These are phyloP conservation scores for Rhizopogon vulgaris DNA, from an alignment of 768 basidiomycete genomes.

Conservation along the genomic window DNA sequence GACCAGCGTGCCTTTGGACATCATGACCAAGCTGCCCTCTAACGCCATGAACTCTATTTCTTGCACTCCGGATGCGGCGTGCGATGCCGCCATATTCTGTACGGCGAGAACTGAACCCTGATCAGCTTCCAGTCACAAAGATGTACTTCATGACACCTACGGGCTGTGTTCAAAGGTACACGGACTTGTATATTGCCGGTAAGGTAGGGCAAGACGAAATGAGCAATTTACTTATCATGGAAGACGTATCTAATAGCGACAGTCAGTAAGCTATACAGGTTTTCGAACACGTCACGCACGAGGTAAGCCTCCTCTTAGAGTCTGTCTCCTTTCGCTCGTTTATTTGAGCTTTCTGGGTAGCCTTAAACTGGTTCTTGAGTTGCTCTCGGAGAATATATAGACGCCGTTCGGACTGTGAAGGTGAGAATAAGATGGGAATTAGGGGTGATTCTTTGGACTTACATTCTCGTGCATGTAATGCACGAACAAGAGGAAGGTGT, in stretches of 20 bases:
- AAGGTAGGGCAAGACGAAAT: constrained; percentile 9
- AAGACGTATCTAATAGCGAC: constrained; percentile 53
- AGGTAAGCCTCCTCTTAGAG: constrained; percentile 75
- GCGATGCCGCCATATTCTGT: constrained; percentile 85
- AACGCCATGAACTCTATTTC: constrained; percentile 87
- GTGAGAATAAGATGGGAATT: constrained; percentile 2
- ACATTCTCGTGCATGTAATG: constrained; percentile 62
- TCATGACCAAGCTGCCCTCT: constrained; percentile 77
- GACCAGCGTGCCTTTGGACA: constrained; percentile 62
- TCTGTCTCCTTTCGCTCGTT: constrained; percentile 72
- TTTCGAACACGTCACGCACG: constrained; percentile 44
- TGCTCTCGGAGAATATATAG: constrained; percentile 67
- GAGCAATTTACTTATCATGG: constrained; percentile 52
- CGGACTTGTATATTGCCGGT: constrained; percentile 51
- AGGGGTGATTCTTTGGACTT: constrained; percentile 11
- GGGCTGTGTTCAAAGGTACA: constrained; percentile 74
- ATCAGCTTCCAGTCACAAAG: constrained; percentile 1
- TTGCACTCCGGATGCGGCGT: constrained; percentile 65
- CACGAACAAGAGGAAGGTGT: constrained; percentile 73
- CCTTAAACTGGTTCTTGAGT: constrained; percentile 65
- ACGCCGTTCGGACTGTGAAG: constrained; percentile 43
- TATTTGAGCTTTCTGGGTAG: constrained; percentile 69
- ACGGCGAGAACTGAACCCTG: constrained; percentile 58
- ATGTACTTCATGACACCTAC: constrained; percentile 22
- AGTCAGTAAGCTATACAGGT: background rate